Evolutionary conservation across 176 grass and related monocot genomes (phyloP).

Genomic region (Carex kokanica): DNA sequence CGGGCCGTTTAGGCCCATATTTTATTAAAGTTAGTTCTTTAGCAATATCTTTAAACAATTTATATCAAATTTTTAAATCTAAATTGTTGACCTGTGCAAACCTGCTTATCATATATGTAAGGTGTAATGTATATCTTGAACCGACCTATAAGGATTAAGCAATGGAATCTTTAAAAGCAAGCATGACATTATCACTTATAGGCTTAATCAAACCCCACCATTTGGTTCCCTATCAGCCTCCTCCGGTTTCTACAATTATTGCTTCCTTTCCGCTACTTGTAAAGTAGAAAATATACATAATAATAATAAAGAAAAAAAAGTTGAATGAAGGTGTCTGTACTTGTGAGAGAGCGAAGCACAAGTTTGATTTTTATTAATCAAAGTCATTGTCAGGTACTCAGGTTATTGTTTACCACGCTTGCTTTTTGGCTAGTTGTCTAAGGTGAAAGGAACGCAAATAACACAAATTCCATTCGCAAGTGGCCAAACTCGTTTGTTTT

Average conservation of each 20-base stretch:
- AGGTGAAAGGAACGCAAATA: background rate
- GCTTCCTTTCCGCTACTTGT: background rate
- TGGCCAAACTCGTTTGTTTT: background rate
- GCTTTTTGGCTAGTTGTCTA: background rate
- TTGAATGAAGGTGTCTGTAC: background rate
- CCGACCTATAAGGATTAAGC: background rate
- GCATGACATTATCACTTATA: slow-evolving; percentile 17
- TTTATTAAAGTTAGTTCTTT: background rate
- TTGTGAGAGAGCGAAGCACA: background rate
- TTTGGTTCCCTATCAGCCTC: background rate
- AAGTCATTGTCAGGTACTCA: slow-evolving; percentile 8
- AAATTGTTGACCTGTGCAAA: background rate
- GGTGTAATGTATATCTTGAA: background rate
- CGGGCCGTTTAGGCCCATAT: background rate
- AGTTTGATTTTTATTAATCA: background rate
- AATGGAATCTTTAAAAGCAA: slow-evolving; percentile 19
- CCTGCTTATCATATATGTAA: slow-evolving; percentile 14
- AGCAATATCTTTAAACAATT: background rate
- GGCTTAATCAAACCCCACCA: slow-evolving; percentile 15
- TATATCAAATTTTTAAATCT: background rate
- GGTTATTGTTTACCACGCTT: slow-evolving; percentile 7
- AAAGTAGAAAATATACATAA: slow-evolving; percentile 1
- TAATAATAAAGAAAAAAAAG: background rate
- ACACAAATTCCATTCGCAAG: slow-evolving; percentile 1
- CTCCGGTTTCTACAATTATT: background rate